Base-by-base conservation (phyloP, 2,329 filamentous ascomycete genomes). In the Myriosclerotinia scirpicola region DNA sequence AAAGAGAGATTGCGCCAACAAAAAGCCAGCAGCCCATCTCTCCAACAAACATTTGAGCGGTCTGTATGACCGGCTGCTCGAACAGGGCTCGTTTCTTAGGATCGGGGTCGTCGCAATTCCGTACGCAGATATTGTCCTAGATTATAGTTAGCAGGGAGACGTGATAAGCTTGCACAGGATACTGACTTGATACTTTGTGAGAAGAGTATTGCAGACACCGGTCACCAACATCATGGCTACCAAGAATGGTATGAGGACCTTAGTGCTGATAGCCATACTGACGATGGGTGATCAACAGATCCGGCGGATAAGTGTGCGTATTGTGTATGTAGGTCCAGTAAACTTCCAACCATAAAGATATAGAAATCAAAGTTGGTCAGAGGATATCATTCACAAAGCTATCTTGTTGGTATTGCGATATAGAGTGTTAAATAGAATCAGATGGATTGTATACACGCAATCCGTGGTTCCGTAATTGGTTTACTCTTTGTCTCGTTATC, bases 21-120 rank as follows among this genome's bases (percentile, higher is more conserved):
- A 99, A 92, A 17, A 98, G 84, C 93, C 94, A 99, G 81, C 93
- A 96, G 70, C 93, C 94, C 84, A 92, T 90, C 78, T 99, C 95
- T 66, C 95, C 95, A 69, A 97, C 85, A 78, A 99, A 99, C 95
- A 99, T 99, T 78, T 98, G 95, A 1, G 92, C 87, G 70, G 95
- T 98, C 78, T 99, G 95, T 65, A 98, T 87, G 63, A 99, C 93
- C 22, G 95, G 95, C 77, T 98, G 94, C 78, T 97, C 92, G 79
- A 99, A 98, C 73, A 86, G 85, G 70, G 85, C 81, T 64, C 87
- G 89, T 71, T 89, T 85, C 67, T 83, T 84, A 12, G 86, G 85
- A 74, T 92, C 81, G 30, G 85, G 82, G 68, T 86, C 83, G 74
- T 92, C 87, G 82, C 95, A 99, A 81, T 98, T 87, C 71, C 90